Evolutionary conservation across 169 alveolate genomes (phyloP), one percentile per base, ranked within the genome.

Genomic region (Eimeria tenella): DNA sequence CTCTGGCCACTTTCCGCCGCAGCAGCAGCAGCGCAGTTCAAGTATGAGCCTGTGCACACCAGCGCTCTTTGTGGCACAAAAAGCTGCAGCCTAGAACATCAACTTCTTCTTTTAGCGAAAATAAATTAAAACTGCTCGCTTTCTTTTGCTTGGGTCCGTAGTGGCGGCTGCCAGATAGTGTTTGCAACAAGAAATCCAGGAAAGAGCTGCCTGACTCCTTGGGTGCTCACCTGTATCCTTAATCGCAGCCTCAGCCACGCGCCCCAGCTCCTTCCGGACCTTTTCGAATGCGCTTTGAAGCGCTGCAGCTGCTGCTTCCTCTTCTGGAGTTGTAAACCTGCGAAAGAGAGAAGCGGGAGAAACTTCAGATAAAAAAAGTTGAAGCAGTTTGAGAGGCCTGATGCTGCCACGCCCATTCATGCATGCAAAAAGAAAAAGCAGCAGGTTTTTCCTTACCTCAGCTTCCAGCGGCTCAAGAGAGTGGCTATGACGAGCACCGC

Each of bases 161-260:
- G 42, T 31, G 42, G 4, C 2, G 42, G 42, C 42, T 31, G 42
- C 42, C 42, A 31, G 42, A 31, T 31, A 31, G 42, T 31, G 42
- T 31, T 31, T 31, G 0, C 42, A 31, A 31, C 42, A 2, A 31
- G 42, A 31, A 31, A 31, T 0, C 42, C 42, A 31, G 42, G 42
- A 2, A n/a, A 15, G 42, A 50, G 84, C 84, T 49, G 7, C 1
- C 31, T 42, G 21, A 75, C 3, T 19, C 65, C 11, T 3, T 23
- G 49, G 49, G 86, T 42, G 19, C 89, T 81, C 55, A 81, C 89
- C 73, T 56, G 73, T 71, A 25, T 53, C 89, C 25, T 23, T 15
- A 58, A 81, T 53, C 31, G 74, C 74, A 15, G 70, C 74, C 56
- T 81, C 89, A 23, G 89, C 60, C 23, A 21, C 55, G 56, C 74